Base-by-base conservation (phyloP, 2,329 filamentous ascomycete species). In the Alternaria sp. region DNA sequence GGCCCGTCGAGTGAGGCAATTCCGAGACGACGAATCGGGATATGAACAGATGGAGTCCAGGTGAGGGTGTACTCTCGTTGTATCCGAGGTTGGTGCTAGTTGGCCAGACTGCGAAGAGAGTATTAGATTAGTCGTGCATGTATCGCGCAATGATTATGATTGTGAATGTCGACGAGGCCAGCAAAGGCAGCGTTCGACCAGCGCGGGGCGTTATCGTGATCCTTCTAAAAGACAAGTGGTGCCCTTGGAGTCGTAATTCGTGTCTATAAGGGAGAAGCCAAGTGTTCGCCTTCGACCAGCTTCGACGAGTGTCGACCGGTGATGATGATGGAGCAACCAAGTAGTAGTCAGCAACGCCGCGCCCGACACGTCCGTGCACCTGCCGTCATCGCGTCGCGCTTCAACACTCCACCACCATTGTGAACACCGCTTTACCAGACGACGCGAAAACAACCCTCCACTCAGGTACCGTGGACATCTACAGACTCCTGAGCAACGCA, bases 281-380 rank as follows among this genome's bases (percentile, higher is more conserved):
- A 5, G 28, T 5, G 2, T 11, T 30, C 25, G 46, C 48, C 60
- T 62, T 62, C 60, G 56, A 56, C 41, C 48, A 18, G 45, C 34
- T 62, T 62, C 60, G 34, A 59, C 28, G 57, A 52, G 60, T 49
- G 56, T 60, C 52, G 45, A 36, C 27, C 30, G 41, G 38, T 28
- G 50, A 32, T 34, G 50, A 45, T 41, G n/a, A 53, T 53, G 48
- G 40, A 48, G 40, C 34, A 62, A 34, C 55, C 57, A 43, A 54
- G 34, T 45, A 51, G 52, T 56, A 44, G 57, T 60, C 52, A 59
- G 57, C 60, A 56, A 56, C 41, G 60, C 57, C 52, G 60, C 60
- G 40, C 11, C 28, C 28, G 28, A 30, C 3, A 32, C 10, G 57
- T 60, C 57, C 57, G 57, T 60, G 57, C 57, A 28, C 45, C 38